phyloP scores from a whole-genome alignment of 2,329 filamentous ascomycete species.

The Aspergillus alliaceus region DNA sequence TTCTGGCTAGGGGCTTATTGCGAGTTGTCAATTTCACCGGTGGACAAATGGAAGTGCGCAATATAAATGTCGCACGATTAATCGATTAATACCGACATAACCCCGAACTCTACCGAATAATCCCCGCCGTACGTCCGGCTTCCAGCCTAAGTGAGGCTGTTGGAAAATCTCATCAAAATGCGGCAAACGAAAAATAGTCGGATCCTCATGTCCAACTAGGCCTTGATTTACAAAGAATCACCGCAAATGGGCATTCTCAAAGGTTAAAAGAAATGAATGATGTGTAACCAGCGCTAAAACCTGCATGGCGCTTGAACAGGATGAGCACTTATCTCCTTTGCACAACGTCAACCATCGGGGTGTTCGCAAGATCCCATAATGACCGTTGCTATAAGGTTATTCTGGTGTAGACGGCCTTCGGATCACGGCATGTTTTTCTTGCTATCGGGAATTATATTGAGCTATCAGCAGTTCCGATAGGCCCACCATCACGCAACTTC shows the following conservation, averaged over 20 bases:
- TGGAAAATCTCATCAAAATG: neutral
- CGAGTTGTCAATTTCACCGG: neutral
- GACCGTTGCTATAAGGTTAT: neutral
- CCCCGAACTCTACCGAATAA: neutral
- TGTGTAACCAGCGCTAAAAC: neutral
- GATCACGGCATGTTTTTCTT: neutral
- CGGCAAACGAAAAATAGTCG: neutral
- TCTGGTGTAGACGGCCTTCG: neutral
- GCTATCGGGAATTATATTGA: neutral
- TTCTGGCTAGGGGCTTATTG: neutral
- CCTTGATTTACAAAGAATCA: neutral
- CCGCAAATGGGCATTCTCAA: neutral
- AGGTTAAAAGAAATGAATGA: neutral
- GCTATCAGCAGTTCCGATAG: neutral
- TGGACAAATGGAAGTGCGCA: neutral
- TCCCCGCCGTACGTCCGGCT: neutral
- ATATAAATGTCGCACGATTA: neutral
- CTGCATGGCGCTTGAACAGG: neutral
- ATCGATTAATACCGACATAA: neutral
- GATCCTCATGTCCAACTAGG: neutral
- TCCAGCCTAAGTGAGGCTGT: neutral
- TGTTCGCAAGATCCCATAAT: neutral
- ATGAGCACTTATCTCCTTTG: neutral
- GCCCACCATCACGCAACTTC: conserved; percentile 3
- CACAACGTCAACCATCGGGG: neutral